These are phyloP conservation scores for Fusarium sp. DNA, from an alignment of 2,329 filamentous ascomycete genomes.

Conservation along the genomic window DNA sequence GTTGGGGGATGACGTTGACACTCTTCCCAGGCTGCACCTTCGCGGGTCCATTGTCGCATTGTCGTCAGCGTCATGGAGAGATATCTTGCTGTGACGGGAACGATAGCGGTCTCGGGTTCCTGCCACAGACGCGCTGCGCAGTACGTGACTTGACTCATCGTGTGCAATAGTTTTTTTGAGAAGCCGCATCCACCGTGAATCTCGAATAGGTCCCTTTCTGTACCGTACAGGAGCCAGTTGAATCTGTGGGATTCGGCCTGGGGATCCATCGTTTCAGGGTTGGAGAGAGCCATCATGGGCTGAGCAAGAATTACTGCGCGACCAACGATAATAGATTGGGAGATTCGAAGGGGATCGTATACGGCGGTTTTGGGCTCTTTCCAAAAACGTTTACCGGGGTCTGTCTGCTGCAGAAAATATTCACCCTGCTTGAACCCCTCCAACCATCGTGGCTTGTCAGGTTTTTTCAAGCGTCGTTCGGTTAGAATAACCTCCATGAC, in stretches of 20 bases:
- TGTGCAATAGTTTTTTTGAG: conserved; percentile 55
- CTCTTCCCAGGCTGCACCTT: conserved; percentile 41
- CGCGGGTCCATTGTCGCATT: conserved; percentile 54
- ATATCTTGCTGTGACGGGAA: conserved; percentile 49
- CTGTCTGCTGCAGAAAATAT: conserved; percentile 51
- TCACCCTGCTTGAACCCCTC: conserved; percentile 54
- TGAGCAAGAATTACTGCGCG: conserved; percentile 56
- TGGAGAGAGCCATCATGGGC: conserved; percentile 52
- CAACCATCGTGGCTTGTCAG: conserved; percentile 53
- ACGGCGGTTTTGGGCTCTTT: conserved; percentile 49
- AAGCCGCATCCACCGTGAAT: conserved; percentile 58
- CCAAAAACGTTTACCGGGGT: conserved; percentile 55
- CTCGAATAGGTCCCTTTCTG: conserved; percentile 50
- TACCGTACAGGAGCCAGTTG: conserved; percentile 55
- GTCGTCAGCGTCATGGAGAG: conserved; percentile 46
- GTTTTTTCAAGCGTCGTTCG: conserved; percentile 52
- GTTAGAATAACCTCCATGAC: conserved; percentile 51
- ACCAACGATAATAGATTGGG: conserved; percentile 56
- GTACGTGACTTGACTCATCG: conserved; percentile 54
- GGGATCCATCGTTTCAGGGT: conserved; percentile 46
- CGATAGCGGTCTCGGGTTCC: conserved; percentile 48
- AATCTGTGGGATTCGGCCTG: conserved; percentile 50
- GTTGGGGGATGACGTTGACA: conserved; percentile 31
- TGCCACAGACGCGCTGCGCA: conserved; percentile 52
- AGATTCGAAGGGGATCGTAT: conserved; percentile 50